Evolutionary conservation across 73 alveolate genomes (phyloP).

Genomic region (Strombidium stylifer): DNA sequence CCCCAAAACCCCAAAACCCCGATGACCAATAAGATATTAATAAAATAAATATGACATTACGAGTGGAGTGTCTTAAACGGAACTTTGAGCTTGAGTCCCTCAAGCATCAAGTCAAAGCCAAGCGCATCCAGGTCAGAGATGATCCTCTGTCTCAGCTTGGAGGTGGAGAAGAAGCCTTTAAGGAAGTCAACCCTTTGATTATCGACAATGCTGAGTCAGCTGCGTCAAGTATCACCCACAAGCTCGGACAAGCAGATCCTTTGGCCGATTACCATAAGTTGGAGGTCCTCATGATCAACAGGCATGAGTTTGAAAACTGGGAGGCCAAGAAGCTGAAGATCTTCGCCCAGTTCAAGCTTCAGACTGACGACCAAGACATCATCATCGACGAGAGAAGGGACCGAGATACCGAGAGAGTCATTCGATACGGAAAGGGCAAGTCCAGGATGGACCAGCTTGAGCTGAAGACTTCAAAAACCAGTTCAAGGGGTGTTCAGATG

Average conservation of each 20-base stretch:
- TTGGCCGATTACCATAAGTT: not conserved
- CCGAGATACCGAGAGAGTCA: conserved; percentile 58
- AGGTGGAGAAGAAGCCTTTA: too few relatives aligned
- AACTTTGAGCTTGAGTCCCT: too few relatives aligned
- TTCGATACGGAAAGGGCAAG: conserved; percentile 59
- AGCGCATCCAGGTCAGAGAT: too few relatives aligned
- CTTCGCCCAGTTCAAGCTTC: conserved; percentile 10
- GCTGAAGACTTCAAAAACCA: conserved; percentile 34
- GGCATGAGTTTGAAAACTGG: conserved; percentile 56
- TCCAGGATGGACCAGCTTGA: conserved; percentile 65
- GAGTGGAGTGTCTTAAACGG: too few relatives aligned
- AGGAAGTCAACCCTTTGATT: not conserved
- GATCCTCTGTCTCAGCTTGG: too few relatives aligned
- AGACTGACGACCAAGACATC: conserved; percentile 41
- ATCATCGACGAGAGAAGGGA: conserved; percentile 41
- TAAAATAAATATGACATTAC: too few relatives aligned
- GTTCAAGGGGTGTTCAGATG: conserved; percentile 22
- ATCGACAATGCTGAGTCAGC: not conserved
- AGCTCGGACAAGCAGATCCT: not conserved
- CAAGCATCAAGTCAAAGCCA: too few relatives aligned
- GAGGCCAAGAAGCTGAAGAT: conserved; percentile 45
- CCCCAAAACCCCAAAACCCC: conserved; percentile 1
- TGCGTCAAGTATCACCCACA: not conserved
- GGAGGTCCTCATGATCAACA: too few relatives aligned
- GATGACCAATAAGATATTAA: too few relatives aligned